A percentile compares a stretch with the other conserved stretches of the same genome.
Evolutionary conservation across 257 asterid species (phyloP).

Genomic region (Lantana camara): DNA sequence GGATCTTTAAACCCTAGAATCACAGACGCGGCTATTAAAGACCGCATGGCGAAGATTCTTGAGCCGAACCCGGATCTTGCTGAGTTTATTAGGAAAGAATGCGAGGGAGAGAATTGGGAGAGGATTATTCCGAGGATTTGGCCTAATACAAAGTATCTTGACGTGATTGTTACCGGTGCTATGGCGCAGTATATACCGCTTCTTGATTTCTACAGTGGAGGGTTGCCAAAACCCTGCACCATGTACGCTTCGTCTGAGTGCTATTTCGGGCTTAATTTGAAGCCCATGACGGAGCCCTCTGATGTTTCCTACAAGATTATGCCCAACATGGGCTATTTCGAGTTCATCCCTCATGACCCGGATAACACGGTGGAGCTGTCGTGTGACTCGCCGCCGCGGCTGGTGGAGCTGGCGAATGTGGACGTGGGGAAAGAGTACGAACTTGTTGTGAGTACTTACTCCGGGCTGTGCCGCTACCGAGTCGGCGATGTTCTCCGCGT

Average conservation of each 20-base stretch:
- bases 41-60: constrained; percentile 34
- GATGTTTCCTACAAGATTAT: constrained; percentile 33
- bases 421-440: constrained; percentile 38
- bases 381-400: constrained; percentile 21
- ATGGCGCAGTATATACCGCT: constrained; percentile 45
- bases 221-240: constrained; percentile 41
- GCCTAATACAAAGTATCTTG: constrained; percentile 39
- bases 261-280: constrained; percentile 46
- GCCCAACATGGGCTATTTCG: constrained; percentile 45
- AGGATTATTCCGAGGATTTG: constrained; percentile 31
- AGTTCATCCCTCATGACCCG: constrained; percentile 41
- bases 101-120: constrained; percentile 33
- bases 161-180: constrained; percentile 40
- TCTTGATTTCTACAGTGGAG: constrained; percentile 44
- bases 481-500: constrained; percentile 50
- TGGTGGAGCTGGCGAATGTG: constrained; percentile 36
- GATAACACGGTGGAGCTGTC: neutral
- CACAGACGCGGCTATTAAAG: constrained; percentile 31
- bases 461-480: constrained; percentile 46
- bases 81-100: constrained; percentile 26
- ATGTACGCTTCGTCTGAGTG: constrained; percentile 54
- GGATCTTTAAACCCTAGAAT: constrained; percentile 36
- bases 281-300: constrained; percentile 35
- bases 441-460: constrained; percentile 34
- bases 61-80: constrained; percentile 34